Conservation (phyloP, 495 filamentous ascomycete species). For the Aspergillus kassunensis region DNA sequence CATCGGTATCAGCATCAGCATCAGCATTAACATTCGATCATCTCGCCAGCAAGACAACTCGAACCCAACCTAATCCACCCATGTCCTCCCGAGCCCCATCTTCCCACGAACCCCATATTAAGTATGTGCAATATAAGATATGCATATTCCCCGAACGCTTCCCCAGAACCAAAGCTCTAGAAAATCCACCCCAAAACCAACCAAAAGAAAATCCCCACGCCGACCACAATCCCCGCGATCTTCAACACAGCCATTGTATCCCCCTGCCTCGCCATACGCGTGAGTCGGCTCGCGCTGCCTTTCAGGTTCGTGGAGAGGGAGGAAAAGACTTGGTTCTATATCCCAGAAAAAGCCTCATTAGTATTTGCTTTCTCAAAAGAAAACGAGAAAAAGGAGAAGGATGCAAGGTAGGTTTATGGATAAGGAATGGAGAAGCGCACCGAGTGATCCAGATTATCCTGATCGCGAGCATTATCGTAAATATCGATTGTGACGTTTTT, state of each 20-base stretch:
- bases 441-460: constrained; percentile 79
- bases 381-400: background rate
- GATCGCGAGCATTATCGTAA: constrained; percentile 86
- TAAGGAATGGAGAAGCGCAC: constrained; percentile 44
- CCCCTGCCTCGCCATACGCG: constrained; percentile 85
- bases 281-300: constrained; percentile 79
- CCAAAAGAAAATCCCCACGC: constrained; percentile 68
- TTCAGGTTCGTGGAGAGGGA: constrained; percentile 59
- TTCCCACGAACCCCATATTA: too few species aligned
- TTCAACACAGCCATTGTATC: constrained; percentile 90
- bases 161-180: constrained; percentile 34
- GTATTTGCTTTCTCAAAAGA: background rate
- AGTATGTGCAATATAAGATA: background rate
- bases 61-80: too few species aligned
- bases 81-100: too few species aligned
- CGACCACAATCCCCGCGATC: constrained; percentile 78
- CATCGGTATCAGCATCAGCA: too few species aligned
- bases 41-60: background rate
- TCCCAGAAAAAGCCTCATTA: background rate
- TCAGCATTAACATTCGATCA: background rate
- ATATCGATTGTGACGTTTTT: constrained; percentile 98
- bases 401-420: too few species aligned
- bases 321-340: constrained; percentile 61
- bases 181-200: constrained; percentile 67
- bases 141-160: background rate